phyloP scores from a whole-genome alignment of 2,329 filamentous ascomycete genomes.

The Trichoderma oligosporum region DNA sequence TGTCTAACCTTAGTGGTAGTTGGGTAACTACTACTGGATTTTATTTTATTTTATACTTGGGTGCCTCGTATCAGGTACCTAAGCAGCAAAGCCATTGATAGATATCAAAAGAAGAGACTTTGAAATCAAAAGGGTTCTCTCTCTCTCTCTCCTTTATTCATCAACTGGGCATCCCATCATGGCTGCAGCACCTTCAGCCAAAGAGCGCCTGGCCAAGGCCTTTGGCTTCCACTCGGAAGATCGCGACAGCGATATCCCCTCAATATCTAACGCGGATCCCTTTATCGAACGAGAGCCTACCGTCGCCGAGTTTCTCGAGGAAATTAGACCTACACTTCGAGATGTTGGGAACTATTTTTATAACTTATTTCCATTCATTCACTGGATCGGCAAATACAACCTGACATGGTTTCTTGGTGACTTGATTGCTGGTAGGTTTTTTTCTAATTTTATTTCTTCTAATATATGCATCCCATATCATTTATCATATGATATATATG shows the following conservation, averaged over 20 bases:
- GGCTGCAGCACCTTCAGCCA: conserved; percentile 22
- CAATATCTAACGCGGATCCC: conserved; percentile 36
- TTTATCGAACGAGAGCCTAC: conserved; percentile 43
- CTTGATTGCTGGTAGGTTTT: conserved; percentile 39
- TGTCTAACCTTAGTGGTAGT: neutral
- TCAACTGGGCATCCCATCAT: neutral
- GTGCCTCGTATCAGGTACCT: no score
- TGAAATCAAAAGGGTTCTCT: no score
- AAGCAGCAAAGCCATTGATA: no score
- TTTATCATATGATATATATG: no score
- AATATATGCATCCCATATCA: no score
- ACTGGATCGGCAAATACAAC: conserved; percentile 51
- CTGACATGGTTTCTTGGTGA: conserved; percentile 46
- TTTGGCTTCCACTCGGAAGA: conserved; percentile 33
- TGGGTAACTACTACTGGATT: no score
- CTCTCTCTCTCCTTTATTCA: neutral
- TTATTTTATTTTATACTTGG: no score
- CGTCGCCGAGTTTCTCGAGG: conserved; percentile 39
- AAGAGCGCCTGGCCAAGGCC: conserved; percentile 31
- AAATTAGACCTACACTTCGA: conserved; percentile 34
- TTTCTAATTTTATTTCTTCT: no score
- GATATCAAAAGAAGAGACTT: no score
- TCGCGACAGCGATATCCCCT: conserved; percentile 34
- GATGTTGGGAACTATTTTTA: conserved; percentile 35
- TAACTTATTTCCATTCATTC: conserved; percentile 46